Evolutionary conservation across 352 stramenopile species (phyloP), one percentile per base, ranked within the genome.

Genomic region (Phytophthora pinifolia): DNA sequence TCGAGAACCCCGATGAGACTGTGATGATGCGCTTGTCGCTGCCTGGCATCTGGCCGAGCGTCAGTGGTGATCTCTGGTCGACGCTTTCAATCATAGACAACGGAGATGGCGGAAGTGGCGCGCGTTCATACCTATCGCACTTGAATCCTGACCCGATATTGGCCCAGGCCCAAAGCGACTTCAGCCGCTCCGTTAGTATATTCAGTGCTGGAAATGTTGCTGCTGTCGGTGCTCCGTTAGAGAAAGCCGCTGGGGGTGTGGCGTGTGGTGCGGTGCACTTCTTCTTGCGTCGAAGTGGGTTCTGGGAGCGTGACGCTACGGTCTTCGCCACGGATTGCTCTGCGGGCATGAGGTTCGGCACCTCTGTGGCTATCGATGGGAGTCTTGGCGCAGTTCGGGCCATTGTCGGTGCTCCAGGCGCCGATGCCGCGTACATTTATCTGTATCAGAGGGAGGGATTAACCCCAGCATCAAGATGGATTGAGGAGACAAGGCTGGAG

Each of bases 1-100:
- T 96, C 0, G 95, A 98, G 59, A 82, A 83, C 4, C 91, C 92
- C 0, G 83, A 98, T 36, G 96, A 98, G 65, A 93, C 75, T 5
- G 62, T 98, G 4, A 90, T 87, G 30, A 65, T 98, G 29, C 80
- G 92, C 2, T 67, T 98, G 12, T 97, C 92, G 39, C 57, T 98
- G 4, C 89, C 89, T 32, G 94, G 96, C 31, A 89, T 98, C 46
- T 98, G 95, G 81, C 87, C 96, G 5, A 97, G 77, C 27, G 82
- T 80, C 6, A 77, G 86, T 6, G 94, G 94, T 10, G 62, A 83
- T 34, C 75, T 98, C 3, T 97, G 88, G 67, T 80, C 89, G 4
- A 79, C 74, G 8, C 60, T 98, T n/a, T 85, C 68, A 0, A 98
- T 98, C 35, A 67, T 70, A 9, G 94, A 98, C 69, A 90, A 98